Base-by-base conservation (phyloP, 2,329 filamentous ascomycete genomes). In the Penicillium italicum region DNA sequence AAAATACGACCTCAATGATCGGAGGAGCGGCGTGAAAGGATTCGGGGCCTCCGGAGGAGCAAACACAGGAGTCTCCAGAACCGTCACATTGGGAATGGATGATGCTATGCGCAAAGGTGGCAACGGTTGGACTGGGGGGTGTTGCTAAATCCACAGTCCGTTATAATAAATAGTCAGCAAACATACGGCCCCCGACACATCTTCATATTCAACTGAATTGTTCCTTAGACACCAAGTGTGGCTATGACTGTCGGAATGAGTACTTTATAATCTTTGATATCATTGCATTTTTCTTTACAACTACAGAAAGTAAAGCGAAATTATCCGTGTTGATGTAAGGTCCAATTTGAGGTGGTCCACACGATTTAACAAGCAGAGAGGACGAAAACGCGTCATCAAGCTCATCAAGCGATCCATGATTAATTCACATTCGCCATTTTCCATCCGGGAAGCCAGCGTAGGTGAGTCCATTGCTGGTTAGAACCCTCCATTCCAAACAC, bases 371-470 rank as follows among this genome's bases (percentile, higher is more conserved):
- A 46, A 50, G 33, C 16, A 36, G 33, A 45, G 34, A 47, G 20
- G 31, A 37, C 22, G 12, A 41, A 12, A n/a, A n/a, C 37, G 42
- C 10, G 12, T n/a, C 12, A 20, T 28, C 26, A 40, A 30, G 24
- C n/a, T n/a, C n/a, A 16, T 34, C 34, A 40, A 30, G 26, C n/a
- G n/a, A n/a, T 30, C 20, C 28, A 33, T 55, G 59, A 36, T 67
- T 53, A 67, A 69, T 94, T 90, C 43, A 86, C 85, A 67, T 95
- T 90, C 42, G 87, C 85, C 67, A 96, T 88, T 69, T 85, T 87
- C 93, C 93, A 99, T 62, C 78, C 85, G 62, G 87, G 83, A 65
- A 97, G 89, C 94, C 94, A 99, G 80, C 91, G 96, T 78, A 99
- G 80, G 78, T 97, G 92, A 66, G 80, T 83, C 83, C 93, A 99